phyloP scores from a whole-genome alignment of 2,329 filamentous ascomycete species.

The Venturia asperata region DNA sequence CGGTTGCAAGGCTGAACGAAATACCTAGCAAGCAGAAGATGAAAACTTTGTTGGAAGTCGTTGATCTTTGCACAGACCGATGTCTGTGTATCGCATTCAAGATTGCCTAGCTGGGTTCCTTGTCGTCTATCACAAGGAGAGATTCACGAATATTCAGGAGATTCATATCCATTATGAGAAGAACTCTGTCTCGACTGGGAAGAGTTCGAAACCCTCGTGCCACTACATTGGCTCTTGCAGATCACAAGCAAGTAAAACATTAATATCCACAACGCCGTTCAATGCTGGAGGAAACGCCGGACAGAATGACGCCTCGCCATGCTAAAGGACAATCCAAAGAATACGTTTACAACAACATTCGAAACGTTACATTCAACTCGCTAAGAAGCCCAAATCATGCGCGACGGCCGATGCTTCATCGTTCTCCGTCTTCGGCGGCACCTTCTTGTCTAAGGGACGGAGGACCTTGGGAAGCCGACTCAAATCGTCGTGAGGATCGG shows the following conservation, averaged over 20 bases:
- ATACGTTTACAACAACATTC: not conserved
- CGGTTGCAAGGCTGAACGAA: not conserved
- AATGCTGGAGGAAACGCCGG: not conserved
- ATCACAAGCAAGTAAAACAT: too few relatives aligned
- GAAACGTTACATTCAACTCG: not conserved
- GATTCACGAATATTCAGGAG: too few relatives aligned
- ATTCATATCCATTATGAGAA: too few relatives aligned
- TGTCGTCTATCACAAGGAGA: too few relatives aligned
- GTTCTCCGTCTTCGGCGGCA: not conserved
- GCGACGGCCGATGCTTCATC: not conserved
- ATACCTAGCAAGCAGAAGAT: too few relatives aligned
- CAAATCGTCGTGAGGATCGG: conserved; percentile 15
- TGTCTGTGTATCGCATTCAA: too few relatives aligned
- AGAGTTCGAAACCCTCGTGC: too few relatives aligned
- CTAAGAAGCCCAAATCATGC: not conserved
- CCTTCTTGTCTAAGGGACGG: not conserved
- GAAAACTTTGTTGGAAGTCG: too few relatives aligned
- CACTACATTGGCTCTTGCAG: too few relatives aligned
- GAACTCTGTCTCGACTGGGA: too few relatives aligned
- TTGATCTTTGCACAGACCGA: too few relatives aligned
- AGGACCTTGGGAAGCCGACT: conserved; percentile 17
- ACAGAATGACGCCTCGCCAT: not conserved
- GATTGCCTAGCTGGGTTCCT: too few relatives aligned
- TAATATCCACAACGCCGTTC: not conserved
- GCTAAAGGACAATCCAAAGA: not conserved